Evolutionary conservation across 2,329 filamentous ascomycete species (phyloP), one percentile per base, ranked within the genome.

Genomic region (Monascus ruber): DNA sequence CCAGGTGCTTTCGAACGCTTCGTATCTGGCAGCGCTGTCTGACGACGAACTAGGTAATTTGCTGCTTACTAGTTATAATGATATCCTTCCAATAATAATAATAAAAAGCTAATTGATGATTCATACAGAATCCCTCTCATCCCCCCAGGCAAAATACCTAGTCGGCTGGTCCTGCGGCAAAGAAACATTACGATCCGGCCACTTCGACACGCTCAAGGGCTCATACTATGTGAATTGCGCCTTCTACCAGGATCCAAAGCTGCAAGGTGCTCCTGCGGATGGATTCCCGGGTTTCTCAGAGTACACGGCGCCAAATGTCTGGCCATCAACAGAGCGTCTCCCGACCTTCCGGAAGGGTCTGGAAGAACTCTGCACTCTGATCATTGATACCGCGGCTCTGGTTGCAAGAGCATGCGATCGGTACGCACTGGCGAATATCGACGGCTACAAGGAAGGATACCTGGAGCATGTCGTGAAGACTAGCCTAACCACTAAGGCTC

Each of bases 381-480:
- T 96, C 52, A 94, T 96, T 48, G 86, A 95, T 53, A 83, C 82
- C 0, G 91, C 86, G 1, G 83, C 83, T 3, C 71, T 96, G 6
- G 91, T 98, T 5, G 91, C 91, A 1, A 70, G 79, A n/a, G 86
- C 85, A 3, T 95, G 89, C 62, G 89, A 95, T 66, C 74, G 73
- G 40, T 96, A 86, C 62, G 91, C 88, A 2, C 73, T 79, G 56
- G 71, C 75, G 41, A 85, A 93, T 47, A 85, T 96, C 33, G 66
- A 76, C 0, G 83, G 71, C 2, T 96, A 96, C 56, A 77, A 77
- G 35, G 56, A 65, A 4, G 84, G 83, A 1, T 95, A 93, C 55
- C 70, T 98, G 4, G 86, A 95, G 65, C 77, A 79, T 39, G 84
- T 96, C 5, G 89, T 98, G 35, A 77, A 78, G 59, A 83, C 79